Evolutionary conservation across 2,329 filamentous ascomycete genomes (phyloP).

Genomic region (Fusarium robinianum): DNA sequence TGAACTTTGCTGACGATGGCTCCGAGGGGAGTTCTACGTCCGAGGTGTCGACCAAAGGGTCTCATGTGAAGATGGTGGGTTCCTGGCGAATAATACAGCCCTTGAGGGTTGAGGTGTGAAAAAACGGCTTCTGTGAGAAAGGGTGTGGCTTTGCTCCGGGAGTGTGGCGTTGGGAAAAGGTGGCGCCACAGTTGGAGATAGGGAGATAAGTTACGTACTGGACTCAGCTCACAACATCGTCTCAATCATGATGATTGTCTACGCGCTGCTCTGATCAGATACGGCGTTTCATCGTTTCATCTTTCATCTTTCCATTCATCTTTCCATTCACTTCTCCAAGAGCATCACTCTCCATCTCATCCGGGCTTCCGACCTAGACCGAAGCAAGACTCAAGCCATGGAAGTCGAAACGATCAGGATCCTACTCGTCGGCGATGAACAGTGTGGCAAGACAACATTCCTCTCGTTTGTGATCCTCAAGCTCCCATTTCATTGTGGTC

Average conservation of each 20-base stretch:
- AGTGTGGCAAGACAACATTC: slow-evolving; percentile 65
- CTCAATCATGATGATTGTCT: neutral
- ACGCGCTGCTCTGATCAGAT: neutral
- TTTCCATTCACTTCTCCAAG: neutral
- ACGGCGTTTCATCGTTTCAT: slow-evolving; percentile 9
- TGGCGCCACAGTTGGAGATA: slow-evolving; percentile 22
- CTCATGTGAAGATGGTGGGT: slow-evolving; percentile 39
- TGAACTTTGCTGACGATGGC: slow-evolving; percentile 20
- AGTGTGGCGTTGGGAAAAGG: slow-evolving; percentile 15
- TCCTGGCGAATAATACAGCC: slow-evolving; percentile 32
- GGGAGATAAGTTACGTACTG: slow-evolving; percentile 34
- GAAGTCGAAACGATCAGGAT: slow-evolving; percentile 56
- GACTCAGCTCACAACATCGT: slow-evolving; percentile 27
- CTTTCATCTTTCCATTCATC: slow-evolving; percentile 14
- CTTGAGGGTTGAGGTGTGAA: slow-evolving; percentile 23
- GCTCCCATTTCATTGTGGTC: slow-evolving; percentile 10
- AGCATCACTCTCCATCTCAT: too few relatives aligned
- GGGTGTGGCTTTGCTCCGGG: slow-evolving; percentile 26
- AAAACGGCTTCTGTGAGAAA: slow-evolving; percentile 31
- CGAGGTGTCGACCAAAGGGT: slow-evolving; percentile 30
- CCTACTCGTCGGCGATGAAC: slow-evolving; percentile 61
- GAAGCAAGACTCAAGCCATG: slow-evolving; percentile 39
- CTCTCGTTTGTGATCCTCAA: slow-evolving; percentile 55
- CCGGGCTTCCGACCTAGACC: too few relatives aligned
- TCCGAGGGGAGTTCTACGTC: slow-evolving; percentile 36